A percentile compares a stretch with the other conserved stretches of the same genome.
Evolutionary conservation across 2,329 filamentous ascomycete species (phyloP).

Genomic region (Diplodia seriata): DNA sequence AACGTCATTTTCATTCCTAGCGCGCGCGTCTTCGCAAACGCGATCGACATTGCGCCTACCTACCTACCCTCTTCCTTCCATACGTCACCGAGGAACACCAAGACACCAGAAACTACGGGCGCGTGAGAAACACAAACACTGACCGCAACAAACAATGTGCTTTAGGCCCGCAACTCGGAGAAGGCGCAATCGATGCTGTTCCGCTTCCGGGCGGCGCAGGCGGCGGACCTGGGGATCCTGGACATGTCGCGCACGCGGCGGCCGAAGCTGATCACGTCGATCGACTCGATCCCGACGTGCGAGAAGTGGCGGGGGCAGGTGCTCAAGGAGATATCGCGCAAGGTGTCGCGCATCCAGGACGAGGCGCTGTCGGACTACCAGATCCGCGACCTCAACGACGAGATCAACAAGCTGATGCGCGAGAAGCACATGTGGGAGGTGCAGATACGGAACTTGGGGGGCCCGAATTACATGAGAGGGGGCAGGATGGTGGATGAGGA

Average conservation of each 20-base stretch:
- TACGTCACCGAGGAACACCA: background rate
- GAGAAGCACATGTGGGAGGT: constrained; percentile 99
- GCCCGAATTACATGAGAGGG: constrained; percentile 93
- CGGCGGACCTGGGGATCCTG: constrained; percentile 93
- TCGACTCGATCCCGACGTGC: constrained; percentile 82
- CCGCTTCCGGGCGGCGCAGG: constrained; percentile 97
- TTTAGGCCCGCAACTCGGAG: constrained; percentile 91
- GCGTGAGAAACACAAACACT: no score
- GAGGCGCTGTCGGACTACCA: constrained; percentile 91
- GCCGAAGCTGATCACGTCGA: constrained; percentile 87
- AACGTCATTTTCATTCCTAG: constrained; percentile 8
- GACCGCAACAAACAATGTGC: constrained; percentile 29
- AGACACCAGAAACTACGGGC: no score
- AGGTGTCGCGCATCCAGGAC: constrained; percentile 96
- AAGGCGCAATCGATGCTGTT: constrained; percentile 99
- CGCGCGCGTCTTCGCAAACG: background rate
- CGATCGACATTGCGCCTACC: background rate
- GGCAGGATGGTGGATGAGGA: constrained; percentile 63
- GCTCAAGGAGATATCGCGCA: constrained; percentile 94
- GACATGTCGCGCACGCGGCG: constrained; percentile 88
- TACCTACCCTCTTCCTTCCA: background rate
- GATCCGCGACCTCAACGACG: constrained; percentile 96
- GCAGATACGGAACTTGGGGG: constrained; percentile 93
- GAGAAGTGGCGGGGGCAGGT: constrained; percentile 99
- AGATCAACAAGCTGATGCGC: constrained; percentile 98